Evolutionary conservation across 2,329 filamentous ascomycete species (phyloP).

Genomic region (Cladophialophora exuberans): DNA sequence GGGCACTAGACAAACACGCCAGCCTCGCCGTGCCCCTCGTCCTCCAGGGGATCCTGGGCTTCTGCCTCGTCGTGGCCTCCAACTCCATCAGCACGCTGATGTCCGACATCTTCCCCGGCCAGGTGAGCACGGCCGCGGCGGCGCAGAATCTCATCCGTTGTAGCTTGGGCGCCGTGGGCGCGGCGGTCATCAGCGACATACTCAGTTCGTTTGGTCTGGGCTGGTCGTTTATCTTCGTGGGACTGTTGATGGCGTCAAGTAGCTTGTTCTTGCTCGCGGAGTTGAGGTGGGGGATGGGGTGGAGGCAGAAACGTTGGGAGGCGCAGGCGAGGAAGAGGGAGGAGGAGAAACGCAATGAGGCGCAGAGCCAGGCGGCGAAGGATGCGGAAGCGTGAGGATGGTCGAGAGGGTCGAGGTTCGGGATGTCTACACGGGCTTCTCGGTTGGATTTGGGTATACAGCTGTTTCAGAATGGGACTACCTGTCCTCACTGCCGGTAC

Average conservation of each 20-base stretch:
- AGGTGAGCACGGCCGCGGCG: slow-evolving; percentile 39
- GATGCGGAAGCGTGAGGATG: no score
- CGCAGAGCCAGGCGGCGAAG: no score
- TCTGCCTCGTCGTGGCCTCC: background rate
- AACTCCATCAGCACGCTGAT: slow-evolving; percentile 19
- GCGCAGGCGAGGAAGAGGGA: background rate
- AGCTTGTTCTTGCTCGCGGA: background rate
- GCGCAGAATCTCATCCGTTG: slow-evolving; percentile 41
- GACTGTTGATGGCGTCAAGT: background rate
- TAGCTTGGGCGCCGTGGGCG: slow-evolving; percentile 37
- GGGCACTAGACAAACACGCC: slow-evolving; percentile 9
- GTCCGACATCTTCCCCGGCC: slow-evolving; percentile 26
- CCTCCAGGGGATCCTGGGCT: slow-evolving; percentile 13
- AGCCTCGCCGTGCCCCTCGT: slow-evolving; percentile 11
- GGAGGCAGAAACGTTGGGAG: slow-evolving; percentile 16
- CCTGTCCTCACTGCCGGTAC: no score
- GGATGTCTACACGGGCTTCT: no score
- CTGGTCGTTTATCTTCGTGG: slow-evolving; percentile 16
- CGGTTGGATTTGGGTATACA: no score
- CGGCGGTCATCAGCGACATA: slow-evolving; percentile 34
- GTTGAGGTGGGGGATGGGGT: slow-evolving; percentile 10
- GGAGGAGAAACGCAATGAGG: background rate
- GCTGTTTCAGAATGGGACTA: no score
- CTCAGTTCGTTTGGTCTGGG: slow-evolving; percentile 19
- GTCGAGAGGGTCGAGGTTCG: no score